These are phyloP conservation scores for Sugiyamaella novakii DNA, from an alignment of 1,139 yeast genomes.

Conservation along the genomic window DNA sequence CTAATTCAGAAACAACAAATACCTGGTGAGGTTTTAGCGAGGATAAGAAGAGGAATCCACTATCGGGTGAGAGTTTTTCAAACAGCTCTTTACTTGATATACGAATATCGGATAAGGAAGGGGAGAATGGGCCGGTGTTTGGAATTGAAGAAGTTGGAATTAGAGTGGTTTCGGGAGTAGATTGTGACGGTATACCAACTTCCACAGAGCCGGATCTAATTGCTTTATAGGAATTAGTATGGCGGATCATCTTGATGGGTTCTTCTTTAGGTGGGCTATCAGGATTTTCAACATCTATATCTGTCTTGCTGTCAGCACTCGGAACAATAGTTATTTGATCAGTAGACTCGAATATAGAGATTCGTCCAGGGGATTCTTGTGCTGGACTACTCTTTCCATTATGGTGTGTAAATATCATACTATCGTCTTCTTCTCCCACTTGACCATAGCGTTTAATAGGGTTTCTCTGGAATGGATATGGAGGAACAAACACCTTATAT, in stretches of 20 bases:
- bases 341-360: too few species aligned
- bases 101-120: background rate
- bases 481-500: slow-evolving; percentile 14
- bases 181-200: too few species aligned
- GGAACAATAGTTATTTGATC: too few species aligned
- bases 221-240: background rate
- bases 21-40: slow-evolving; percentile 1
- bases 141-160: background rate
- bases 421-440: slow-evolving; percentile 3
- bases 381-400: too few species aligned
- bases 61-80: background rate
- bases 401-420: too few species aligned
- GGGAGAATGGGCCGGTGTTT: background rate
- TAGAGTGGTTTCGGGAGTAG: too few species aligned
- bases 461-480: slow-evolving; percentile 16
- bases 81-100: background rate
- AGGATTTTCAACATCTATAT: slow-evolving; percentile 2
- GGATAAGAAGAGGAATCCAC: slow-evolving; percentile 2
- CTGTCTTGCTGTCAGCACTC: too few species aligned
- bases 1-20: slow-evolving; percentile 9
- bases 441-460: slow-evolving; percentile 1
- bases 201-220: too few species aligned
- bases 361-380: too few species aligned
- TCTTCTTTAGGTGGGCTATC: slow-evolving; percentile 8
- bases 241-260: slow-evolving; percentile 4